Conservation (phyloP, 495 filamentous ascomycete genomes). For the Cercophora newfieldiana region DNA sequence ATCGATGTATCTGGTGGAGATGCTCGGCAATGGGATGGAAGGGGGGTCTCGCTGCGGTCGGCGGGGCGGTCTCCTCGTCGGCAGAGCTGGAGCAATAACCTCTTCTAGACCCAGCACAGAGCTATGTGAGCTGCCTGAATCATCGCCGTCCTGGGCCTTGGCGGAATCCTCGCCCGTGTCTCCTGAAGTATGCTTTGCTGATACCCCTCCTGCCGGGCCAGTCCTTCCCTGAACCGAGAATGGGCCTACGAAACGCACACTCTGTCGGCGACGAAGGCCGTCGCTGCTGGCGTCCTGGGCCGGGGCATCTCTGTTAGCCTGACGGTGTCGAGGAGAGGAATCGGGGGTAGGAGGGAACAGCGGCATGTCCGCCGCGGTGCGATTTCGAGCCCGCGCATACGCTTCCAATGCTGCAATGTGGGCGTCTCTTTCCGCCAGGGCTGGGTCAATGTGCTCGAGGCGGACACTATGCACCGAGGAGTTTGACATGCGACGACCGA, state of each 20-base stretch:
- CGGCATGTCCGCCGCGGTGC: slow-evolving; percentile 44
- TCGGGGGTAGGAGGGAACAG: slow-evolving; percentile 34
- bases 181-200: not conserved
- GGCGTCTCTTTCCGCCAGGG: slow-evolving; percentile 61
- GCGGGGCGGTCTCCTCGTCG: not conserved
- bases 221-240: slow-evolving; percentile 28
- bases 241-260: slow-evolving; percentile 57
- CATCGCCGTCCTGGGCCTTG: slow-evolving; percentile 6
- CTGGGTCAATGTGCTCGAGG: slow-evolving; percentile 52
- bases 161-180: not conserved
- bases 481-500: slow-evolving; percentile 63
- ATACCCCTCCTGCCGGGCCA: not conserved
- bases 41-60: slow-evolving; percentile 22
- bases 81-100: slow-evolving; percentile 3
- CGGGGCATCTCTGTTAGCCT: not conserved
- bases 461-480: slow-evolving; percentile 56
- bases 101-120: not conserved
- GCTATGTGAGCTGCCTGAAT: slow-evolving; percentile 13
- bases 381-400: slow-evolving; percentile 58
- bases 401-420: slow-evolving; percentile 67
- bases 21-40: slow-evolving; percentile 18
- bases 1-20: slow-evolving; percentile 36
- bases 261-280: slow-evolving; percentile 47
- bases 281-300: slow-evolving; percentile 7
- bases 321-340: slow-evolving; percentile 20